Conservation (phyloP, 2,329 filamentous ascomycete species). For the Ceratocystis colombiana region DNA sequence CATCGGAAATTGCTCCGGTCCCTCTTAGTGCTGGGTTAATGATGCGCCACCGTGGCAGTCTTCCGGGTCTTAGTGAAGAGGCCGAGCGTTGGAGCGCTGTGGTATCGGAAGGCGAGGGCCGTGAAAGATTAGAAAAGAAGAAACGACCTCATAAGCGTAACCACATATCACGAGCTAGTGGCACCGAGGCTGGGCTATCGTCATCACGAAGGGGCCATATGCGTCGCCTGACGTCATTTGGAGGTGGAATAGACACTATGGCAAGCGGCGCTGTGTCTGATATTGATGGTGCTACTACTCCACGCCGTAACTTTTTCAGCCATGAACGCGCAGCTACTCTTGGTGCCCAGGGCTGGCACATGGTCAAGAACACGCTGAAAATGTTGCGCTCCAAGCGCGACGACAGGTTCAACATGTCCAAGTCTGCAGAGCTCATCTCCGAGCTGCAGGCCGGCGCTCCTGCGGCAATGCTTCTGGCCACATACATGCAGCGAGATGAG, state of each 20-base stretch:
- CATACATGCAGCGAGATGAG: conserved; percentile 96
- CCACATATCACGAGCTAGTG: conserved; percentile 26
- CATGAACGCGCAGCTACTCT: conserved; percentile 62
- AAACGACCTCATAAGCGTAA: conserved; percentile 18
- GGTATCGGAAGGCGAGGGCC: conserved; percentile 65
- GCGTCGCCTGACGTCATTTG: conserved; percentile 55
- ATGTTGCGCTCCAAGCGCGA: conserved; percentile 70
- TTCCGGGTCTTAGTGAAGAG: conserved; percentile 49
- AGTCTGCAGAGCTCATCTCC: conserved; percentile 92
- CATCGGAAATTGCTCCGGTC: conserved; percentile 30
- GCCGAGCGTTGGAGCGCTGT: conserved; percentile 41
- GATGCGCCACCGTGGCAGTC: conserved; percentile 55
- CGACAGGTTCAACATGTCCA: conserved; percentile 83
- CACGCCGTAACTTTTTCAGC: conserved; percentile 47
- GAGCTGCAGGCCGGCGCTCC: conserved; percentile 87
- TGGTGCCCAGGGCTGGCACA: conserved; percentile 77
- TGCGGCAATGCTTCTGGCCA: conserved; percentile 85
- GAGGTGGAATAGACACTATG: conserved; percentile 38
- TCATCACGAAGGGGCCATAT: conserved; percentile 42
- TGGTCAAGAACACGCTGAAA: conserved; percentile 82
- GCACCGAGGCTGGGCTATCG: conserved; percentile 21
- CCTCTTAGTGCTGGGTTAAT: conserved; percentile 36
- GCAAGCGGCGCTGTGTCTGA: conserved; percentile 45
- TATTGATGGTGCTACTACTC: conserved; percentile 45
- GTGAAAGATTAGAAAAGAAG: conserved; percentile 46